Percentiles rank a stretch among this genome's conserved stretches.
phyloP scores from a whole-genome alignment of 2,329 filamentous ascomycete genomes.

The Exophiala spinifera region DNA sequence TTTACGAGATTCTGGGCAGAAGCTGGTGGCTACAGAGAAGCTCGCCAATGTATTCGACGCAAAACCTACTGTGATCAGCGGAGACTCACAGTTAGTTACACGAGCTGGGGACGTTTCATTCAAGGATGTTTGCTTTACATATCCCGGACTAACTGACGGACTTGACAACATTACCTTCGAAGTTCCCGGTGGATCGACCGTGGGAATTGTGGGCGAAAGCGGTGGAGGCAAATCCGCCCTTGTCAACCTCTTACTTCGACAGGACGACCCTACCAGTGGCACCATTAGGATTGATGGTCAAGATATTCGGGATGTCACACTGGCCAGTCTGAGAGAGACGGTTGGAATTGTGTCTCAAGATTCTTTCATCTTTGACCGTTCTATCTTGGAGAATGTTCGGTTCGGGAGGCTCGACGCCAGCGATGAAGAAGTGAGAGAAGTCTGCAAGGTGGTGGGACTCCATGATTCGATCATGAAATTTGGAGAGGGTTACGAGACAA shows the following conservation, averaged over 20 bases:
- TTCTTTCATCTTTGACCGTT: conserved; percentile 61
- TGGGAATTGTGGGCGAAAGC: conserved; percentile 76
- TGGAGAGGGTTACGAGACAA: conserved; percentile 48
- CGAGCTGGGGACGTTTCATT: too few relatives aligned
- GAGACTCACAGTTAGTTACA: too few relatives aligned
- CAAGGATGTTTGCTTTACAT: too few relatives aligned
- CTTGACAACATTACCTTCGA: conserved; percentile 47
- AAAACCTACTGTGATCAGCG: conserved; percentile 21
- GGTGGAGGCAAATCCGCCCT: conserved; percentile 98
- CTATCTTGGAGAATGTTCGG: conserved; percentile 61
- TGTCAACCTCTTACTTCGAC: conserved; percentile 68
- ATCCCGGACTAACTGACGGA: conserved; percentile 4
- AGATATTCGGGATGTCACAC: conserved; percentile 56
- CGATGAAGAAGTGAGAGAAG: conserved; percentile 57
- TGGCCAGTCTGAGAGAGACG: conserved; percentile 55
- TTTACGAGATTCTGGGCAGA: neutral
- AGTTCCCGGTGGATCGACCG: conserved; percentile 48
- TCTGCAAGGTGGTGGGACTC: conserved; percentile 59
- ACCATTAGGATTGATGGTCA: conserved; percentile 52
- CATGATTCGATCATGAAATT: conserved; percentile 63
- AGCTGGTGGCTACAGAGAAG: conserved; percentile 60
- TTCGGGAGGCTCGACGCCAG: conserved; percentile 61
- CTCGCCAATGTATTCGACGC: conserved; percentile 47
- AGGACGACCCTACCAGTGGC: conserved; percentile 51
- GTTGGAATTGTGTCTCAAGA: conserved; percentile 65